These are phyloP conservation scores for Echeveria elegans DNA, from an alignment of 164 flowering plant genomes.

Conservation along the genomic window DNA sequence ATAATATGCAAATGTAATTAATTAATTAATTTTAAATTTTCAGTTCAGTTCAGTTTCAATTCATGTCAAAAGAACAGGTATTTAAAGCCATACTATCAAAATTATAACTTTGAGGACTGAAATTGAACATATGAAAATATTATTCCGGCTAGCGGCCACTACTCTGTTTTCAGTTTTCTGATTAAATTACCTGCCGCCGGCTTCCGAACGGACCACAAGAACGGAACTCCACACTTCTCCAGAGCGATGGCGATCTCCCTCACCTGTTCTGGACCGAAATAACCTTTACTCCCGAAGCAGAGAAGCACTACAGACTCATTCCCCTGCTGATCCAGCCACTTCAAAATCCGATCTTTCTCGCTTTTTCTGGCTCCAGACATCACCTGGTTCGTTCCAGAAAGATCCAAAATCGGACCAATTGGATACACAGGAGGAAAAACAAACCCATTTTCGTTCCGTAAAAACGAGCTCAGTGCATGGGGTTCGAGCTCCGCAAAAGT, in stretches of 20 bases:
- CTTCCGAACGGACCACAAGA: slow-evolving; percentile 18
- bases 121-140: too few species aligned
- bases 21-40: too few species aligned
- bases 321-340: background rate
- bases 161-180: too few species aligned
- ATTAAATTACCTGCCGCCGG: background rate
- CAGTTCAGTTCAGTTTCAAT: too few species aligned
- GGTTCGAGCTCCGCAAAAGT: slow-evolving; percentile 27
- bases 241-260: background rate
- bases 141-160: too few species aligned
- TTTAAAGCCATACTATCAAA: too few species aligned
- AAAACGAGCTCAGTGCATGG: background rate
- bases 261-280: background rate
- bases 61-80: too few species aligned
- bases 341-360: background rate
- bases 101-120: too few species aligned
- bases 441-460: background rate
- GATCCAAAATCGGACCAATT: background rate
- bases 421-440: background rate
- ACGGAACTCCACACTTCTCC: background rate
- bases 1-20: too few species aligned
- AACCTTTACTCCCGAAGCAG: slow-evolving; percentile 1
- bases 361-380: background rate
- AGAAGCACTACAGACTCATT: slow-evolving; percentile 1
- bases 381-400: background rate